These are phyloP conservation scores for Diaporthe vexans DNA, from an alignment of 2,329 filamentous ascomycete genomes.

Conservation along the genomic window DNA sequence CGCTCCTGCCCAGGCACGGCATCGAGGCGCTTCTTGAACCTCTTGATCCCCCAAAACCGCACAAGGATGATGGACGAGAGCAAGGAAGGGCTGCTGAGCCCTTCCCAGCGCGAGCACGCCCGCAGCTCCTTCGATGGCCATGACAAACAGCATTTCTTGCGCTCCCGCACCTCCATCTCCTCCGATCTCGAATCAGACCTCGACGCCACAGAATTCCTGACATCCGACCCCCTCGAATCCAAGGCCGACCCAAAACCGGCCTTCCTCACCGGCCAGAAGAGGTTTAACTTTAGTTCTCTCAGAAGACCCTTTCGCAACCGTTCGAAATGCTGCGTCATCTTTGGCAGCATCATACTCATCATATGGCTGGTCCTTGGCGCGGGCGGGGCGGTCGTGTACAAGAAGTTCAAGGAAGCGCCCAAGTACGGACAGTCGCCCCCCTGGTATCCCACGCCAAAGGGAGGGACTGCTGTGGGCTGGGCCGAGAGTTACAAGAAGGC, in stretches of 20 bases:
- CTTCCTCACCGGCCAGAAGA: conserved; percentile 38
- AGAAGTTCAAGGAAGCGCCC: conserved; percentile 63
- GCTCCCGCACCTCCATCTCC: conserved; percentile 39
- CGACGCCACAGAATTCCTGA: conserved; percentile 51
- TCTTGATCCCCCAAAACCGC: neutral
- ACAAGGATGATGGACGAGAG: conserved; percentile 38
- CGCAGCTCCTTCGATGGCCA: conserved; percentile 20
- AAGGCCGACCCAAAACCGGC: conserved; percentile 36
- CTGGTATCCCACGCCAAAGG: conserved; percentile 84
- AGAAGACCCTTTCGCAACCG: conserved; percentile 39
- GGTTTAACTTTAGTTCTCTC: conserved; percentile 30
- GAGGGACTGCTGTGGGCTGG: conserved; percentile 80
- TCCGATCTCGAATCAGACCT: conserved; percentile 49
- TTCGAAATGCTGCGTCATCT: conserved; percentile 54
- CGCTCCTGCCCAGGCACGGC: no score
- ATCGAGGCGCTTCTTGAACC: neutral
- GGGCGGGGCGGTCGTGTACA: conserved; percentile 62
- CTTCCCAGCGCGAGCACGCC: conserved; percentile 30
- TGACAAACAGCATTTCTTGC: conserved; percentile 2
- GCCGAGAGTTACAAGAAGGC: conserved; percentile 84
- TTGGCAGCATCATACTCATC: conserved; percentile 49
- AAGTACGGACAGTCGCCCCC: conserved; percentile 72
- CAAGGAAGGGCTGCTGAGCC: conserved; percentile 40
- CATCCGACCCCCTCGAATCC: conserved; percentile 42
- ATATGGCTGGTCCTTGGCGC: conserved; percentile 57